Evolutionary conservation across 179 eudicot species (phyloP).

Genomic region (Spinacia oleracea): DNA sequence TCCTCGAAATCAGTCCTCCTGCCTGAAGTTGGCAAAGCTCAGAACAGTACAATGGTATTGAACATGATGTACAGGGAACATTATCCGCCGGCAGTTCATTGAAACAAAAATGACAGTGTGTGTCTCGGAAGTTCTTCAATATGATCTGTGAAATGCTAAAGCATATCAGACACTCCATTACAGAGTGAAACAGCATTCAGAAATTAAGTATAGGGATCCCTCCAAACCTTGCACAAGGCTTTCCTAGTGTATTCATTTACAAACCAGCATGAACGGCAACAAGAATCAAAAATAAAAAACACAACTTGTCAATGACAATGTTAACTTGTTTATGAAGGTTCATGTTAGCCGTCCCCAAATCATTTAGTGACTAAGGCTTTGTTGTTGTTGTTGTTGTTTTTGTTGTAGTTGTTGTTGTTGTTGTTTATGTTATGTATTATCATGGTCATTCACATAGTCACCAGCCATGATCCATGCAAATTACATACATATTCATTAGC

Average conservation of each 20-base stretch:
- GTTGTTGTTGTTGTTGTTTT: too few species aligned
- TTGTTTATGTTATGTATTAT: background rate
- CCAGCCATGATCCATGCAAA: background rate
- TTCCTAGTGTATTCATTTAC: background rate
- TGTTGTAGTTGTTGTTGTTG: too few species aligned
- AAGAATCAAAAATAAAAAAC: background rate
- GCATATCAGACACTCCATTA: slow-evolving; percentile 16
- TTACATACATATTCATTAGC: background rate
- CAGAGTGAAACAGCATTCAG: background rate
- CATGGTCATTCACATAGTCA: background rate
- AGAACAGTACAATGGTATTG: slow-evolving; percentile 79
- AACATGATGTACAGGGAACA: slow-evolving; percentile 76
- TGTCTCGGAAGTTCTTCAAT: slow-evolving; percentile 74
- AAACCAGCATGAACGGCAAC: background rate
- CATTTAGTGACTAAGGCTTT: too few species aligned
- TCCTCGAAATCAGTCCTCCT: slow-evolving; percentile 43
- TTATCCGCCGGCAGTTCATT: slow-evolving; percentile 73
- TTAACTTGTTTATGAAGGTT: too few species aligned
- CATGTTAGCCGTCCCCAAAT: too few species aligned
- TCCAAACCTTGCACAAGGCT: background rate
- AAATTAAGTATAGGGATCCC: background rate
- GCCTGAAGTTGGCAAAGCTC: slow-evolving; percentile 64
- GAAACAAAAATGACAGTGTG: slow-evolving; percentile 92
- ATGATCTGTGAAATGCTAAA: slow-evolving; percentile 56
- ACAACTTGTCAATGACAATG: background rate